Evolutionary conservation across 768 basidiomycete species (phyloP).

Genomic region (Terana coerulea): DNA sequence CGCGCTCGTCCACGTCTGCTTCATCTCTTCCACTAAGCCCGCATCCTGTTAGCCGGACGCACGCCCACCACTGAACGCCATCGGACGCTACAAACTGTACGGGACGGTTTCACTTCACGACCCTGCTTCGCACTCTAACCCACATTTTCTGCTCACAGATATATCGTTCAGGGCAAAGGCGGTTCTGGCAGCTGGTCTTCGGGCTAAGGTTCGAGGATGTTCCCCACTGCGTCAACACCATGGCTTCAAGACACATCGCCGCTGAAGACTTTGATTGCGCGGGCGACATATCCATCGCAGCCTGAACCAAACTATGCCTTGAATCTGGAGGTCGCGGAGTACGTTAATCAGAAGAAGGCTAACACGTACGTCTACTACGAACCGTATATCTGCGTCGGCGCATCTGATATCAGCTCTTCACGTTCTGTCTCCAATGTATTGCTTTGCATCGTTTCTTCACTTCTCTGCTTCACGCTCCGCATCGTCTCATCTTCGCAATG

Average conservation of each 20-base stretch:
- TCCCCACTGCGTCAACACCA: constrained; percentile 6
- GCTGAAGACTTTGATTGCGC: constrained; percentile 68
- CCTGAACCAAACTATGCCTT: constrained; percentile 89
- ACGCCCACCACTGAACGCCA: no score
- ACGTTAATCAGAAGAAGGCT: constrained; percentile 92
- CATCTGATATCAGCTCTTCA: no score
- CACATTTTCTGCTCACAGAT: no score
- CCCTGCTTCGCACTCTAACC: no score
- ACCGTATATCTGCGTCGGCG: not conserved
- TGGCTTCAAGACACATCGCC: constrained; percentile 45
- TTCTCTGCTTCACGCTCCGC: not conserved
- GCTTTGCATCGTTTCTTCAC: no score
- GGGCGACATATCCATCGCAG: constrained; percentile 83
- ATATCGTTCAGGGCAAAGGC: no score
- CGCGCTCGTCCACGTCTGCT: constrained; percentile 5
- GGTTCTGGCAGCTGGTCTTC: no score
- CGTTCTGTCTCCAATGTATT: no score
- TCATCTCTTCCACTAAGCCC: not conserved
- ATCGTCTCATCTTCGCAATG: constrained; percentile 25
- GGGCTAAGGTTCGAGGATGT: no score
- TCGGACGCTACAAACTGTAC: no score
- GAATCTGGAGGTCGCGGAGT: constrained; percentile 91
- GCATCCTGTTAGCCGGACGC: no score
- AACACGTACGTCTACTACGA: constrained; percentile 82
- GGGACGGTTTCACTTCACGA: no score